Base-by-base conservation (phyloP, 2,329 filamentous ascomycete genomes). In the Beauveria medogensis region DNA sequence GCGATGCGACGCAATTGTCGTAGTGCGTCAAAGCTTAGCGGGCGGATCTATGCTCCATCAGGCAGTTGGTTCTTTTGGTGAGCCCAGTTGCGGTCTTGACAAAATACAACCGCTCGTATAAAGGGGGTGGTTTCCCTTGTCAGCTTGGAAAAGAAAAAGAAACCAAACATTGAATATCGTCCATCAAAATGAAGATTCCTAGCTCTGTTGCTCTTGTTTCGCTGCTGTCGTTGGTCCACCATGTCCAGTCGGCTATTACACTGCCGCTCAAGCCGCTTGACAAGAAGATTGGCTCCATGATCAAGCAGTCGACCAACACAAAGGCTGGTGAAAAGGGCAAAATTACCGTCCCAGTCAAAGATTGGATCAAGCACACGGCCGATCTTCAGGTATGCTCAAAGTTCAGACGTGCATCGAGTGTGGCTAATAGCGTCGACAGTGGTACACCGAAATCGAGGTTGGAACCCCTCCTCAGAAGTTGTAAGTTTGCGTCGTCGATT, bases 391-490 rank as follows among this genome's bases (percentile, higher is more conserved):
- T 53, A 62, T 26, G 48, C 28, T n/a, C 12, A 18, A 34, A 18
- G 12, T 8, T 24, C 20, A 1, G 12, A 46, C 20, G 18, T 3
- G n/a, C 4, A 10, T 3, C 12, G 20, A n/a, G 44, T 5, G 8
- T 9, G 26, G 22, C 60, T 62, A 30, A 62, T 62, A 30, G 54
- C 20, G 3, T 16, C 26, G 14, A 8, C 41, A 62, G 60, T 62
- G 60, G 60, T 62, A 62, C 41, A 57, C 54, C 12, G 53, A 56
- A 10, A 28, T 62, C 12, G 48, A 58, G 5, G 63, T 67, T 26
- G 66, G 66, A 16, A 66, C 64, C 2, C 66, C 65, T 1, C 60
- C 56, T 24, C 70, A 71, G 51, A 68, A 67, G 6, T 65, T 72
- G 70, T 71, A 66, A 64, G 69, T 22, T 67, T 9, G 24, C n/a